phyloP scores from a whole-genome alignment of 768 basidiomycete genomes.

The Boletus huronensis region DNA sequence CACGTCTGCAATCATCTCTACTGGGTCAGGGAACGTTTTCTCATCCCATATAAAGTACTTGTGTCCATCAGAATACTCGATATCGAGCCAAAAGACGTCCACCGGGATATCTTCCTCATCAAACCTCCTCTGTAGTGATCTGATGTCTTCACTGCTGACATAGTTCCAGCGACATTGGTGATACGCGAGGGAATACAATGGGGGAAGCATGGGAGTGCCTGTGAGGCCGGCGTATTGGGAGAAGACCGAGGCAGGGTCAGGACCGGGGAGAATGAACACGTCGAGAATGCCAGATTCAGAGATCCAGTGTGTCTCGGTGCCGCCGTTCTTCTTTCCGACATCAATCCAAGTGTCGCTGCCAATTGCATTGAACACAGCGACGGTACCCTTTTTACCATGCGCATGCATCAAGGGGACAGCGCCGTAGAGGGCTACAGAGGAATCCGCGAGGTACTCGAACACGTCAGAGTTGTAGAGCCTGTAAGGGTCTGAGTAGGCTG shows the following conservation, averaged over 20 bases:
- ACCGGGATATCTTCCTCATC: conserved; percentile 95
- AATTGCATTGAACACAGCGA: conserved; percentile 84
- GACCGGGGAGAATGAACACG: conserved; percentile 90
- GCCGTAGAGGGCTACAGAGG: conserved; percentile 82
- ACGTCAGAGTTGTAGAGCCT: conserved; percentile 94
- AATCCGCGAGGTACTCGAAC: conserved; percentile 88
- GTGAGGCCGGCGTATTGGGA: conserved; percentile 82
- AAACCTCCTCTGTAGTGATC: conserved; percentile 79
- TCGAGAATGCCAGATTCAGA: conserved; percentile 97
- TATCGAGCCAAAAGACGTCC: conserved; percentile 96
- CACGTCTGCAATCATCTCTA: conserved; percentile 89
- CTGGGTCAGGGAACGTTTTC: conserved; percentile 90
- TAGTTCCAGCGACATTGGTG: conserved; percentile 99
- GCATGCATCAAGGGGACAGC: conserved; percentile 93
- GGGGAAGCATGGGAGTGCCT: conserved; percentile 83
- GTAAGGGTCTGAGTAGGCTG: conserved; percentile 85
- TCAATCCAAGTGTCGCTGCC: conserved; percentile 96
- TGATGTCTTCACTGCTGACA: conserved; percentile 82
- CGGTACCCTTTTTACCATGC: conserved; percentile 81
- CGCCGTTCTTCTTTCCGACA: conserved; percentile 53
- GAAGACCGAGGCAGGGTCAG: conserved; percentile 78
- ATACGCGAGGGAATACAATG: conserved; percentile 88
- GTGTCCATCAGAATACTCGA: conserved; percentile 91
- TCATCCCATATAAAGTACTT: conserved; percentile 98
- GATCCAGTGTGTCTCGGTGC: conserved; percentile 92